Evolutionary conservation across 352 stramenopile genomes (phyloP), one percentile per base, ranked within the genome.

Genomic region (Aphanomyces cochlioides): DNA sequence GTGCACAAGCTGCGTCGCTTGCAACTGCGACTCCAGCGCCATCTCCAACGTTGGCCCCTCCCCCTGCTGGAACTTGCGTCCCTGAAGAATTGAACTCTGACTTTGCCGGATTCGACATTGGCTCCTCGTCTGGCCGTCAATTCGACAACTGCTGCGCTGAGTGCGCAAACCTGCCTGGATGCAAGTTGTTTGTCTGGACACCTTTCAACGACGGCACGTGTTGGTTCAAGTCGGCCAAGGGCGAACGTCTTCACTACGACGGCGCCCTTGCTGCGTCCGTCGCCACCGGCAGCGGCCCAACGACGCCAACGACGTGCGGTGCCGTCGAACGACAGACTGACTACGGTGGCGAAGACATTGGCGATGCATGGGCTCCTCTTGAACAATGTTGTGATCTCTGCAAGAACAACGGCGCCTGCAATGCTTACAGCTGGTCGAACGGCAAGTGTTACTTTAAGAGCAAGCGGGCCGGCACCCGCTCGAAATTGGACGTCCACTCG

Each of bases 361-460:
- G 15, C 57, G n/a, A 21, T 36, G 57, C 34, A n/a, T 12, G 10
- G 43, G 43, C 10, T n/a, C 17, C 43, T 12, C 43, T 50, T n/a
- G 43, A 50, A 50, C 17, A 17, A 12, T 72, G 66, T 39, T 72
- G 66, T n/a, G 54, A 37, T 37, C 53, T 56, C 8, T 72, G 66
- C 66, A 57, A 72, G 19, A 21, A 40, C 5, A 72, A 72, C 66
- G 41, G 54, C 19, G 19, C 17, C 13, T 72, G 66, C 66, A 72
- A 72, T 69, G 66, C 66, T 7, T 72, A 68, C 39, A 69, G 47
- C 19, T 47, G 54, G 19, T 60, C 12, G 15, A 69, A 60, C 63
- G 47, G 47, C 50, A 21, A 45, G 28, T 69, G 63, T 47, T 69
- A 47, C 37, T 47, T 69, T 47, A 69, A 69, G 50, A 40, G 63